Conservation (phyloP, 345 rosid genomes). For the Salix caprea region DNA sequence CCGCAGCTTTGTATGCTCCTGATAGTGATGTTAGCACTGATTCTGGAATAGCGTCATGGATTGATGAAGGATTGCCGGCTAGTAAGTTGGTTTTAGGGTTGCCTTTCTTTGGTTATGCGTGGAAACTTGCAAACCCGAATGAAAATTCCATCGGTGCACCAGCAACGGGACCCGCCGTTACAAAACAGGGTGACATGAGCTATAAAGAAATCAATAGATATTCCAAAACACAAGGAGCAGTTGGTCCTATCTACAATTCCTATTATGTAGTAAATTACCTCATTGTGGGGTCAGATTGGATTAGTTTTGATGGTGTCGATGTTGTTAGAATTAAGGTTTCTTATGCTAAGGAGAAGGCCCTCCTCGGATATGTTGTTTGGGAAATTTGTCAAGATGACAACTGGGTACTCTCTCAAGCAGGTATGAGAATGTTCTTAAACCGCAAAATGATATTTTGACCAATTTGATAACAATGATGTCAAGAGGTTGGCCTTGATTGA, state of each 20-base stretch:
- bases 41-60: conserved; percentile 23
- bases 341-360: conserved; percentile 35
- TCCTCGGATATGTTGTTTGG: conserved; percentile 38
- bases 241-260: conserved; percentile 20
- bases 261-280: conserved; percentile 19
- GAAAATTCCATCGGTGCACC: conserved; percentile 10
- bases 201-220: conserved; percentile 20
- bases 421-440: conserved; percentile 5
- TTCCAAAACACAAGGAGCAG: conserved; percentile 30
- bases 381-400: conserved; percentile 27
- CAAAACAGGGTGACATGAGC: conserved; percentile 13
- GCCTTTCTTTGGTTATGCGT: conserved; percentile 32
- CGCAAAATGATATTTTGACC: not conserved
- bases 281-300: conserved; percentile 23
- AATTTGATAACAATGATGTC: too few species aligned
- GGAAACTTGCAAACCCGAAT: conserved; percentile 17
- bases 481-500: too few species aligned
- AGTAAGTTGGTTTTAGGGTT: conserved; percentile 28
- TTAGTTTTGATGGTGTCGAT: conserved; percentile 41
- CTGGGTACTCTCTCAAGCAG: conserved; percentile 41
- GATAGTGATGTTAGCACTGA: conserved; percentile 15
- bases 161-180: not conserved
- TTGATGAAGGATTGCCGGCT: conserved; percentile 21
- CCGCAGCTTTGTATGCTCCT: conserved; percentile 26
- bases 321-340: conserved; percentile 30